These are phyloP conservation scores for Amaranthus palmeri DNA, from an alignment of 148 eudicot genomes.

Conservation along the genomic window DNA sequence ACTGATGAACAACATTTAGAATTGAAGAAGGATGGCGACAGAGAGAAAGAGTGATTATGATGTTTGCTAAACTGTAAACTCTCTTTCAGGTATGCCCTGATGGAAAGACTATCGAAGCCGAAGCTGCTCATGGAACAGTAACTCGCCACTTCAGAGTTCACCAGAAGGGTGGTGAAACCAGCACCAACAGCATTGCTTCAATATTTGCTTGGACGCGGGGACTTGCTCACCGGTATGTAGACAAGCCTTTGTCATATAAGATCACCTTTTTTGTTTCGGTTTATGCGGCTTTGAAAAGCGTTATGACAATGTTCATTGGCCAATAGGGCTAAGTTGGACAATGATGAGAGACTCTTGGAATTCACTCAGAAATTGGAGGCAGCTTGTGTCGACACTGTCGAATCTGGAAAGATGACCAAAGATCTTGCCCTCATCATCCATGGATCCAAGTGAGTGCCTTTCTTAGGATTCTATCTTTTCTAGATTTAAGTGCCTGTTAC, in stretches of 20 bases:
- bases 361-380: constrained; percentile 85
- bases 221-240: constrained; percentile 73
- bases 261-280: not conserved
- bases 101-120: constrained; percentile 92
- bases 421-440: constrained; percentile 88
- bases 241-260: not conserved
- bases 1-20: not conserved
- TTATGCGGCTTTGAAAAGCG: not conserved
- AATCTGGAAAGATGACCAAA: constrained; percentile 95
- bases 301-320: constrained; percentile 7
- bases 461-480: not conserved
- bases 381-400: constrained; percentile 80
- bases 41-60: not conserved
- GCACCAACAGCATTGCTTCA: constrained; percentile 94
- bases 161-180: constrained; percentile 93
- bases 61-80: constrained; percentile 1
- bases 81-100: constrained; percentile 74
- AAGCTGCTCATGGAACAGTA: constrained; percentile 96
- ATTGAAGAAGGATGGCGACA: not conserved
- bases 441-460: constrained; percentile 61
- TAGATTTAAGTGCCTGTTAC: not conserved
- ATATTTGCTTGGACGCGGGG: constrained; percentile 96
- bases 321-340: constrained; percentile 73
- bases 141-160: constrained; percentile 90
- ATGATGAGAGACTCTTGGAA: constrained; percentile 55